Conservation (phyloP, 2,329 filamentous ascomycete species). For the Stagonosporopsis vannaccii region DNA sequence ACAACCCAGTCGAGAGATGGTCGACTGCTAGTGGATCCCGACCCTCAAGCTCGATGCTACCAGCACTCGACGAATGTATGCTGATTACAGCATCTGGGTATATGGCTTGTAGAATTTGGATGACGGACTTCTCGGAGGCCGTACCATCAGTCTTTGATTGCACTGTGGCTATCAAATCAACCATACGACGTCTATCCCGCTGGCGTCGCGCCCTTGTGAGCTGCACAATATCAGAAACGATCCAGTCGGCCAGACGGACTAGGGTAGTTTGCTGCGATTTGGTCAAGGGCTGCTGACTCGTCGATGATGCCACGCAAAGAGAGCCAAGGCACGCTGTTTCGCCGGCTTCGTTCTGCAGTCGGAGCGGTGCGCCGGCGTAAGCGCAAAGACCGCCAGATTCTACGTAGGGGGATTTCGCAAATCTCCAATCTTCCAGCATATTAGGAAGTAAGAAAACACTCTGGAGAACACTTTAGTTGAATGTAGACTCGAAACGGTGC, state of each 20-base stretch:
- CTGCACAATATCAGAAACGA: not conserved
- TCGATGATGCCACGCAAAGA: not conserved
- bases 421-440: conserved; percentile 1
- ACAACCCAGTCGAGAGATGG: not conserved
- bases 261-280: not conserved
- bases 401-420: not conserved
- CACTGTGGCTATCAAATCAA: not conserved
- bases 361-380: not conserved
- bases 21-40: not conserved
- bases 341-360: not conserved
- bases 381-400: not conserved
- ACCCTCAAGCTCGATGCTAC: not conserved
- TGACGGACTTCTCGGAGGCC: not conserved
- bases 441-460: not conserved
- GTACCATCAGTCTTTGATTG: not conserved
- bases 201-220: not conserved
- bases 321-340: not conserved
- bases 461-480: not conserved
- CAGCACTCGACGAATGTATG: not conserved
- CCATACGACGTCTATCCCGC: conserved; percentile 3
- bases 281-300: not conserved
- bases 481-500: no score
- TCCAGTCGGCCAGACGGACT: conserved; percentile 1
- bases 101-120: not conserved
- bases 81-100: not conserved